Evolutionary conservation across 2,329 filamentous ascomycete species (phyloP).

Genomic region (Fusarium sp.): DNA sequence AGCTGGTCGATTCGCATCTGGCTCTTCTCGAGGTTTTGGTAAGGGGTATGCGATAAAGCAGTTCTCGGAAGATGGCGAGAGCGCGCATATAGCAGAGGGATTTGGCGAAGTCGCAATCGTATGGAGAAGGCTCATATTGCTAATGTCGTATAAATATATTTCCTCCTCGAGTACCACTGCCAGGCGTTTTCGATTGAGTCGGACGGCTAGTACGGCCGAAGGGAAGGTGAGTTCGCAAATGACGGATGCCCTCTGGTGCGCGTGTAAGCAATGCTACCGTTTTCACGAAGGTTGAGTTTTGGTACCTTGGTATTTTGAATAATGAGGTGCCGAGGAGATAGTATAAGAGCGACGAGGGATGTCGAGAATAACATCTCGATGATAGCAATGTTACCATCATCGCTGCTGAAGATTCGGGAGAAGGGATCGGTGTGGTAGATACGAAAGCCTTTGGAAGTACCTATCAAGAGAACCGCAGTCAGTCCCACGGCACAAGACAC

Average conservation of each 20-base stretch:
- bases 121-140: conserved; percentile 95
- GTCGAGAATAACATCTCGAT: conserved; percentile 99
- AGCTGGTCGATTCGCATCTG: conserved; percentile 70
- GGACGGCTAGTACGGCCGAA: conserved; percentile 93
- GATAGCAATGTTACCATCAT: conserved; percentile 93
- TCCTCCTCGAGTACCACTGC: conserved; percentile 95
- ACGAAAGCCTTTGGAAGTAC: conserved; percentile 92
- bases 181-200: conserved; percentile 91
- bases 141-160: conserved; percentile 98
- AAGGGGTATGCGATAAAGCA: conserved; percentile 96
- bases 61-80: conserved; percentile 94
- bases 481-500: conserved; percentile 10
- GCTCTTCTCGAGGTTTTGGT: conserved; percentile 75
- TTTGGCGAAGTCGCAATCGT: conserved; percentile 96
- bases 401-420: conserved; percentile 91
- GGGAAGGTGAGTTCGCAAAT: conserved; percentile 99
- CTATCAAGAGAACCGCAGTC: conserved; percentile 55
- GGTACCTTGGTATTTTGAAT: conserved; percentile 96
- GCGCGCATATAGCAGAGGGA: conserved; percentile 86
- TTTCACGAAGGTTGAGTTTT: not conserved
- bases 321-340: conserved; percentile 90
- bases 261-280: conserved; percentile 29
- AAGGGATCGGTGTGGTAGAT: conserved; percentile 98
- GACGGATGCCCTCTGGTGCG: conserved; percentile 71
- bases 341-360: conserved; percentile 90